Conservation (phyloP, 176 grass and related monocot species). For the Oropetium thomaeum region DNA sequence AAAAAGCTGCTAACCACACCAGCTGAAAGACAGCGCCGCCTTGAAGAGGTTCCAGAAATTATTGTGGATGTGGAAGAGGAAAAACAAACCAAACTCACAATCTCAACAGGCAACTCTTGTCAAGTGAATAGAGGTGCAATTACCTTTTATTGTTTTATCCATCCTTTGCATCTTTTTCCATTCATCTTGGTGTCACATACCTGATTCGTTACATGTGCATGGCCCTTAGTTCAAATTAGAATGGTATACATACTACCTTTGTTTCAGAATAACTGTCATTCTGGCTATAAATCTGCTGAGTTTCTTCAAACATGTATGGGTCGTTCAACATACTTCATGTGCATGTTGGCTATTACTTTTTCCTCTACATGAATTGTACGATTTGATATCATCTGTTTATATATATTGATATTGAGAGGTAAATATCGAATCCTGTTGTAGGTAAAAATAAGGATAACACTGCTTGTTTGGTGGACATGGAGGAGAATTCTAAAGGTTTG, state of each 20-base stretch:
- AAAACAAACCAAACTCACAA: conserved; percentile 25
- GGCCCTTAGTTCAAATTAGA: too few relatives aligned
- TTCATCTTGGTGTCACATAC: neutral
- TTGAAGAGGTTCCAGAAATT: conserved; percentile 64
- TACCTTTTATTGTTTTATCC: conserved; percentile 19
- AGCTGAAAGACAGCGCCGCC: conserved; percentile 57
- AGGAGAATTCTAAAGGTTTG: conserved; percentile 39
- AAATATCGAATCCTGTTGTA: neutral
- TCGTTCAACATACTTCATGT: neutral
- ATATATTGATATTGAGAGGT: neutral
- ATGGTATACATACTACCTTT: too few relatives aligned
- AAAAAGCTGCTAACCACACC: conserved; percentile 51
- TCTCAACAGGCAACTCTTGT: conserved; percentile 10
- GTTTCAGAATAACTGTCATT: too few relatives aligned
- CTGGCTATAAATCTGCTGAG: neutral
- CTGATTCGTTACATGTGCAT: neutral
- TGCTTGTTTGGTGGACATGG: conserved; percentile 1
- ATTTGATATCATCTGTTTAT: neutral
- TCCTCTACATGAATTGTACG: neutral
- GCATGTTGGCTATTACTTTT: neutral
- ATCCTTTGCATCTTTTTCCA: conserved; percentile 19
- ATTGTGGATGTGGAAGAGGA: conserved; percentile 52
- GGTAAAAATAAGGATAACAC: neutral
- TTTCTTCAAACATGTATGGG: neutral
- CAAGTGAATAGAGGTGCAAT: conserved; percentile 48